A percentile compares a stretch with the other conserved stretches of the same genome.
phyloP scores from a whole-genome alignment of 108 stramenopile genomes.

The Cyclotella cryptica region DNA sequence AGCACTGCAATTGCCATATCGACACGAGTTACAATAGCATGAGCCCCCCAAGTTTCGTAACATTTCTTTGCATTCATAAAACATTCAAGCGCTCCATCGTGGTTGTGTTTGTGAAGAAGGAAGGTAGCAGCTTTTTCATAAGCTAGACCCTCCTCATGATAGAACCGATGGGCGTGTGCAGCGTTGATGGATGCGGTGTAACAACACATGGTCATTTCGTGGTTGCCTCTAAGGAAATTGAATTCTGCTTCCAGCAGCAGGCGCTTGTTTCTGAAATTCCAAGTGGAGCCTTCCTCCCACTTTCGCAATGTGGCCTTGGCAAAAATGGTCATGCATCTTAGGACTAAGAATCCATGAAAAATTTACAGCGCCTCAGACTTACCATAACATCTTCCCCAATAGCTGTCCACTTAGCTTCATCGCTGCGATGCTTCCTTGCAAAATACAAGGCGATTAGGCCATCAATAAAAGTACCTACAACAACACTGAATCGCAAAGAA shows the following conservation, averaged over 20 bases:
- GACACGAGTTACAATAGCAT: slow-evolving; percentile 46
- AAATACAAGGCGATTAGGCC: slow-evolving; percentile 52
- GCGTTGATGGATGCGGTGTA: slow-evolving; percentile 52
- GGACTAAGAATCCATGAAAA: background rate
- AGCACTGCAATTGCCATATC: slow-evolving; percentile 36
- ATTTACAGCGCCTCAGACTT: background rate
- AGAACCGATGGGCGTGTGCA: slow-evolving; percentile 52
- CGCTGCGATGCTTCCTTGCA: slow-evolving; percentile 34
- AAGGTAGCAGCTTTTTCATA: slow-evolving; percentile 53
- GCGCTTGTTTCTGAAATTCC: slow-evolving; percentile 59
- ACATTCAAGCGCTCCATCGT: slow-evolving; percentile 27
- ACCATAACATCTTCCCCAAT: slow-evolving; percentile 21
- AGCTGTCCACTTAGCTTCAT: slow-evolving; percentile 37
- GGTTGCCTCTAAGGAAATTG: slow-evolving; percentile 41
- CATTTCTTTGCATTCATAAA: slow-evolving; percentile 50
- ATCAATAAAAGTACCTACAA: slow-evolving; percentile 50
- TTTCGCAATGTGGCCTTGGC: slow-evolving; percentile 12
- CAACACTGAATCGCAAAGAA: background rate
- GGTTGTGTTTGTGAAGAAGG: slow-evolving; percentile 27
- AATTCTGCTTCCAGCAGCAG: slow-evolving; percentile 61
- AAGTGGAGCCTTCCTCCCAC: slow-evolving; percentile 52
- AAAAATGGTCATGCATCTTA: background rate
- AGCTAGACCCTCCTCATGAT: slow-evolving; percentile 61
- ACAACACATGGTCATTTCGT: slow-evolving; percentile 39
- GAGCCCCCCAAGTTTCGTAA: slow-evolving; percentile 62